Percentiles rank a stretch among this genome's conserved stretches.
phyloP scores from a whole-genome alignment of 257 asterid species.

The Linderniella brevidens region DNA sequence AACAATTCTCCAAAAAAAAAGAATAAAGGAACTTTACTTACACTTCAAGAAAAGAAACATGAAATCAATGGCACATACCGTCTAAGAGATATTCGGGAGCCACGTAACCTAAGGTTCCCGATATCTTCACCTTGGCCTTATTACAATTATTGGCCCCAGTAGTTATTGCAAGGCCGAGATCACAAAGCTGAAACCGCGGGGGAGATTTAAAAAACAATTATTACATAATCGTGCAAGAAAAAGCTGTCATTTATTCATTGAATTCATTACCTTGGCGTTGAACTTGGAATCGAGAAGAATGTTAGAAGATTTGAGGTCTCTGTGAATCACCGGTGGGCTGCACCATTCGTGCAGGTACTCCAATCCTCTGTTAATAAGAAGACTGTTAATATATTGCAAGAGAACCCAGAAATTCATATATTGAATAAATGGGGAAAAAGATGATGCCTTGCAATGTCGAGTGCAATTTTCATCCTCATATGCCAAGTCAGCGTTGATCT shows the following conservation, averaged over 20 bases:
- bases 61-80: conserved; percentile 26
- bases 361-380: conserved; percentile 30
- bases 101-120: conserved; percentile 55
- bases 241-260: too few relatives aligned
- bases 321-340: conserved; percentile 54
- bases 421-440: too few relatives aligned
- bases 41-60: not conserved
- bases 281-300: conserved; percentile 50
- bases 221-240: not conserved
- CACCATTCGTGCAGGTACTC: conserved; percentile 59
- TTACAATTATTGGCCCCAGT: conserved; percentile 26
- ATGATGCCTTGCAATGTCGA: conserved; percentile 47
- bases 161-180: conserved; percentile 43
- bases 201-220: not conserved
- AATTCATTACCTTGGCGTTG: conserved; percentile 35
- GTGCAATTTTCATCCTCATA: conserved; percentile 52
- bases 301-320: conserved; percentile 57
- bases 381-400: too few relatives aligned
- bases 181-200: conserved; percentile 36
- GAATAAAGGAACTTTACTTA: not conserved
- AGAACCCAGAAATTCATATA: too few relatives aligned
- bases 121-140: conserved; percentile 30
- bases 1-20: too few relatives aligned
- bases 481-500: conserved; percentile 43
- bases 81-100: conserved; percentile 63